Evolutionary conservation across 2,329 filamentous ascomycete genomes (phyloP).

Genomic region (Trichoderma sp.): DNA sequence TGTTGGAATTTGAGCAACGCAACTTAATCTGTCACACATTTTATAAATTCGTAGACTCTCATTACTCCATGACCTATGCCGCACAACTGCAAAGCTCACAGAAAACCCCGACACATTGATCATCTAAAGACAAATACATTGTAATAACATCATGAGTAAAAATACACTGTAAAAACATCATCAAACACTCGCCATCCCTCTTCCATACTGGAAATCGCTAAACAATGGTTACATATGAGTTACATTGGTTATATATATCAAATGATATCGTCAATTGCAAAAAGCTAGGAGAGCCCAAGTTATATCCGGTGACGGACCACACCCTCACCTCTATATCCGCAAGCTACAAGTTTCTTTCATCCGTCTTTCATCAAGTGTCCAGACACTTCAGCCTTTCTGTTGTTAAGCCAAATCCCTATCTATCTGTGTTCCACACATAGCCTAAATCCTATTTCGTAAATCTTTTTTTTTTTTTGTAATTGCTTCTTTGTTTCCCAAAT

Average conservation of each 20-base stretch:
- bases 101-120: not conserved
- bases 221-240: not conserved
- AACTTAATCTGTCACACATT: not conserved
- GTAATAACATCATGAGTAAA: too few species aligned
- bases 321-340: slow-evolving; percentile 48
- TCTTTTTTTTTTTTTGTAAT: slow-evolving; percentile 1
- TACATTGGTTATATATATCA: slow-evolving; percentile 2
- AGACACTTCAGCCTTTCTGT: slow-evolving; percentile 35
- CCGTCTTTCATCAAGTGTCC: slow-evolving; percentile 31
- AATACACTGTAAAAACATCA: not conserved
- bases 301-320: slow-evolving; percentile 49
- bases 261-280: slow-evolving; percentile 20
- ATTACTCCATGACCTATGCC: not conserved
- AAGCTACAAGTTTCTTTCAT: slow-evolving; percentile 32
- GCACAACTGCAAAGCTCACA: not conserved
- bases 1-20: not conserved
- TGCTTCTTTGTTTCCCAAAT: slow-evolving; percentile 27
- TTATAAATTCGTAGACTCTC: not conserved
- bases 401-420: slow-evolving; percentile 19
- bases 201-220: not conserved
- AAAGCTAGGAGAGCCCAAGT: slow-evolving; percentile 26
- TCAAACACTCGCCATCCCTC: not conserved
- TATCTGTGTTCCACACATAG: slow-evolving; percentile 29
- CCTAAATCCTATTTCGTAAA: slow-evolving; percentile 3
- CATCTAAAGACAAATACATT: not conserved